Conservation (phyloP, 1,139 yeast genomes). For the Hansenula lynferdii region DNA sequence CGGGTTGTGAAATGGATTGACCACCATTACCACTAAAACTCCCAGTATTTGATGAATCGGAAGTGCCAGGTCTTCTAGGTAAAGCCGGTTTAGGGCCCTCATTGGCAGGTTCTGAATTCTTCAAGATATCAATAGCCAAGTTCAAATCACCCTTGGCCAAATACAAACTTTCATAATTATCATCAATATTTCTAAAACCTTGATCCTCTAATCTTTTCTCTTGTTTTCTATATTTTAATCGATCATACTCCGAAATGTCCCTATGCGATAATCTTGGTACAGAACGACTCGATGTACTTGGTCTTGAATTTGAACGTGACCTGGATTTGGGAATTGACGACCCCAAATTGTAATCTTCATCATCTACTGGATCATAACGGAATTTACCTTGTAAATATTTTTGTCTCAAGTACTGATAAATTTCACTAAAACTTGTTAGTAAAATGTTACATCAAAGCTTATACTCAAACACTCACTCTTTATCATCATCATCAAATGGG, state of each 20-base stretch:
- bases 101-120: slow-evolving; percentile 4
- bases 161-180: slow-evolving; percentile 28
- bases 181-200: slow-evolving; percentile 25
- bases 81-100: slow-evolving; percentile 18
- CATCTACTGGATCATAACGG: slow-evolving; percentile 29
- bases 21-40: slow-evolving; percentile 31
- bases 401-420: slow-evolving; percentile 44
- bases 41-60: slow-evolving; percentile 18
- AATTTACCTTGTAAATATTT: slow-evolving; percentile 48
- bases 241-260: slow-evolving; percentile 25
- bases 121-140: slow-evolving; percentile 24
- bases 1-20: slow-evolving; percentile 42
- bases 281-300: slow-evolving; percentile 3
- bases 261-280: slow-evolving; percentile 23
- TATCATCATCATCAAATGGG: slow-evolving; percentile 66
- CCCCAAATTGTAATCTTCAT: slow-evolving; percentile 16
- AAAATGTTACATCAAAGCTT: slow-evolving; percentile 26
- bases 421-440: slow-evolving; percentile 19
- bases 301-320: slow-evolving; percentile 5
- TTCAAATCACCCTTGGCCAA: slow-evolving; percentile 26
- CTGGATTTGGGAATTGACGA: slow-evolving; percentile 6
- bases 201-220: slow-evolving; percentile 21
- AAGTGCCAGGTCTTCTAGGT: slow-evolving; percentile 24
- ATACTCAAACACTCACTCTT: slow-evolving; percentile 18
- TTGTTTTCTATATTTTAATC: slow-evolving; percentile 24